These are phyloP conservation scores for Oidiodendron maius DNA, from an alignment of 495 filamentous ascomycete species.

Conservation along the genomic window DNA sequence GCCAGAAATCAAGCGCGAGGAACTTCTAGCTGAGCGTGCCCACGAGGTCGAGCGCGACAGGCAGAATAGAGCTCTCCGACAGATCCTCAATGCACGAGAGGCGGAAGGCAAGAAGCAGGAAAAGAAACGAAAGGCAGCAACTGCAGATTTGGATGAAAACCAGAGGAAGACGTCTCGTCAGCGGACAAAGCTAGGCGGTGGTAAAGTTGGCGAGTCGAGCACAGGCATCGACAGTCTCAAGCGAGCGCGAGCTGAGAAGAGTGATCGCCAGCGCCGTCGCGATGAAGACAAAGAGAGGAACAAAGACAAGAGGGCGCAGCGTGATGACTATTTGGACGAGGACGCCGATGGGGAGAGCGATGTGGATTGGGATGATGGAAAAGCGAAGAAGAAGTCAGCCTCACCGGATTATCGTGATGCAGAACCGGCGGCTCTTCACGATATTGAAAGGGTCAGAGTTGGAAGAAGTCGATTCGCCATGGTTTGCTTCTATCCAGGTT, in stretches of 20 bases:
- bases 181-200: constrained; percentile 70
- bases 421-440: constrained; percentile 61
- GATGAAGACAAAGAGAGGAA: constrained; percentile 58
- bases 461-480: constrained; percentile 75
- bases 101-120: constrained; percentile 44
- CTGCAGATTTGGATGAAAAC: constrained; percentile 63
- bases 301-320: constrained; percentile 39
- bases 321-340: constrained; percentile 50
- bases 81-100: constrained; percentile 64
- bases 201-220: constrained; percentile 72
- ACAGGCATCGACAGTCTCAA: constrained; percentile 77
- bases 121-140: constrained; percentile 76
- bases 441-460: constrained; percentile 76
- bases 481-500: constrained; percentile 86
- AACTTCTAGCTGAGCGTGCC: constrained; percentile 83
- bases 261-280: constrained; percentile 65
- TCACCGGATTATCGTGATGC: constrained; percentile 43
- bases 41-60: constrained; percentile 70
- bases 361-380: constrained; percentile 59
- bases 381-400: constrained; percentile 27
- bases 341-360: constrained; percentile 77
- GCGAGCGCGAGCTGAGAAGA: constrained; percentile 77
- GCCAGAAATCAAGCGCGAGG: constrained; percentile 85
- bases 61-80: constrained; percentile 80
- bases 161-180: constrained; percentile 76